A percentile compares a stretch with the other conserved stretches of the same genome.
Evolutionary conservation across 257 asterid genomes (phyloP).

Genomic region (Solanum lignicaule): DNA sequence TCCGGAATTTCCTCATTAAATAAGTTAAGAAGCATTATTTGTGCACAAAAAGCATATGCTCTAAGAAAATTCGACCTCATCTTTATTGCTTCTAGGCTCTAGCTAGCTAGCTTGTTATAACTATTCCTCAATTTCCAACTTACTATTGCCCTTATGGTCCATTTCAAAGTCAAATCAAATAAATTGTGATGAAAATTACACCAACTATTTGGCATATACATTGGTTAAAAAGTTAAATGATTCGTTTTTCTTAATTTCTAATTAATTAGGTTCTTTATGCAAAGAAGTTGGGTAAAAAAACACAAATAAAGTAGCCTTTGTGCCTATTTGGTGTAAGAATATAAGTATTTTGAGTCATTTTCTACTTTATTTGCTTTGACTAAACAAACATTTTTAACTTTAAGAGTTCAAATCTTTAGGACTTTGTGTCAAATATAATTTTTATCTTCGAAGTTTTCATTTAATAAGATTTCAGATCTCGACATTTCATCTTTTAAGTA

Average conservation of each 20-base stretch:
- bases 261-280: not conserved
- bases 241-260: not conserved
- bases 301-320: rapidly evolving
- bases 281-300: not conserved
- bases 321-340: no score
- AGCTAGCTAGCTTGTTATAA: not conserved
- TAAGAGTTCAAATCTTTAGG: not conserved
- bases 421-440: not conserved
- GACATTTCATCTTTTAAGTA: not conserved
- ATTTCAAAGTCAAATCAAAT: not conserved
- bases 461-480: not conserved
- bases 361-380: not conserved
- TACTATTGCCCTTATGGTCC: not conserved
- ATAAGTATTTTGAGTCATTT: no score
- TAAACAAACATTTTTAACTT: not conserved
- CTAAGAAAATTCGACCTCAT: not conserved
- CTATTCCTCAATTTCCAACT: not conserved
- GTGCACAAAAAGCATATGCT: not conserved
- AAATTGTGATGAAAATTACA: not conserved
- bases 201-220: not conserved
- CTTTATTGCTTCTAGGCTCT: not conserved
- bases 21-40: not conserved
- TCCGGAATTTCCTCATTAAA: not conserved
- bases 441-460: not conserved
- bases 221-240: not conserved